phyloP scores from a whole-genome alignment of 2,329 filamentous ascomycete genomes.

The Colletotrichum sp. region DNA sequence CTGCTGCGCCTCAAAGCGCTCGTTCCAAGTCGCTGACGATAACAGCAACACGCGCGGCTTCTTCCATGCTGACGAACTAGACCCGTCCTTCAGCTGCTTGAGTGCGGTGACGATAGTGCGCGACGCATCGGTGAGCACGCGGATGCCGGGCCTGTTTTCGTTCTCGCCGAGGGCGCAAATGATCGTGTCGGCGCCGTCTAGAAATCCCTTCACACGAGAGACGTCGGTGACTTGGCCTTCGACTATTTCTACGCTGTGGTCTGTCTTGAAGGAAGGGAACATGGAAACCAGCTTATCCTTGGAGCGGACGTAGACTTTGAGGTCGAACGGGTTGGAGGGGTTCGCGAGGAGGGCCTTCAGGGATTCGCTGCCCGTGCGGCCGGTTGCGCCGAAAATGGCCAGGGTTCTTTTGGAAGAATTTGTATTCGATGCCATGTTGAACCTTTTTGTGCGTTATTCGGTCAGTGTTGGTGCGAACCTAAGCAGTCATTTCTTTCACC shows the following conservation, averaged over 20 bases:
- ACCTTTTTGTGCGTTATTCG: not conserved
- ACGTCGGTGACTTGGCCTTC: conserved; percentile 14
- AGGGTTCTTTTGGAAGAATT: not conserved
- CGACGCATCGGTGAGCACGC: not conserved
- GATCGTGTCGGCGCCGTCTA: conserved; percentile 3
- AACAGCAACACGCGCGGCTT: not conserved
- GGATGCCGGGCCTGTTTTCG: not conserved
- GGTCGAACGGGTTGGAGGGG: not conserved
- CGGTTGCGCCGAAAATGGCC: conserved; percentile 16
- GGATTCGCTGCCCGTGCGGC: conserved; percentile 7
- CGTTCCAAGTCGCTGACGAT: conserved; percentile 10
- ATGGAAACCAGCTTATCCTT: not conserved
- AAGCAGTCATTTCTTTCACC: not conserved
- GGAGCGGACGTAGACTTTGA: conserved; percentile 6
- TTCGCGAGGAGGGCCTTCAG: conserved; percentile 4
- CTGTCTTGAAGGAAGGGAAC: not conserved
- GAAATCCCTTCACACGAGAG: not conserved
- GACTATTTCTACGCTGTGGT: not conserved
- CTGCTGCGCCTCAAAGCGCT: not conserved
- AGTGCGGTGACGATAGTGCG: not conserved
- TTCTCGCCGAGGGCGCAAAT: conserved; percentile 13
- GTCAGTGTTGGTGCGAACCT: not conserved
- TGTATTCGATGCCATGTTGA: not conserved
- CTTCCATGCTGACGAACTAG: not conserved
- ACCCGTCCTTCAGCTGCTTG: not conserved